These are phyloP conservation scores for Pseudocohnilembus persalinus DNA, from an alignment of 169 alveolate species.

Conservation along the genomic window DNA sequence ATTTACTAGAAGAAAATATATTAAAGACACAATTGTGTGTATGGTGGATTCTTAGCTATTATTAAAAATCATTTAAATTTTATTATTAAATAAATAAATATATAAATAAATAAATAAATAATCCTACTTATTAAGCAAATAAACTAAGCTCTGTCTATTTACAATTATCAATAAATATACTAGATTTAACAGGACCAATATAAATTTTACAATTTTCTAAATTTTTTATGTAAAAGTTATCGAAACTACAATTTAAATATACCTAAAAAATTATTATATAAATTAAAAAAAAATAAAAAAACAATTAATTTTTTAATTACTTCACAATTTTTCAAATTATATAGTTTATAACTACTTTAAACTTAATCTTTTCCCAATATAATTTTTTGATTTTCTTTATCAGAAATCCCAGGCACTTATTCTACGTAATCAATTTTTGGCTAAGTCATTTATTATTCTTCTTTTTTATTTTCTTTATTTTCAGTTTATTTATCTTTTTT, in stretches of 20 bases:
- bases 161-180: slow-evolving; percentile 13
- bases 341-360: background rate
- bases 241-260: slow-evolving; percentile 11
- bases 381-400: slow-evolving; percentile 6
- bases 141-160: background rate
- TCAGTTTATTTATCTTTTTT: background rate
- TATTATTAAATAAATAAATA: too few species aligned
- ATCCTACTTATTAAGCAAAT: slow-evolving; percentile 4
- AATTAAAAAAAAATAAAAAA: too few species aligned
- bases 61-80: too few species aligned
- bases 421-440: background rate
- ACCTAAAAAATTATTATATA: background rate
- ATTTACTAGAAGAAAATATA: slow-evolving; percentile 17
- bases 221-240: slow-evolving; percentile 16
- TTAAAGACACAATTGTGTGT: background rate
- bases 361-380: background rate
- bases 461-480: background rate
- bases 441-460: background rate
- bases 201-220: slow-evolving; percentile 15
- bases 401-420: slow-evolving; percentile 3
- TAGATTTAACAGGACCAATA: slow-evolving; percentile 28
- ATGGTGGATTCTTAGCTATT: slow-evolving; percentile 16
- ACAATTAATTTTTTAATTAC: slow-evolving; percentile 2
- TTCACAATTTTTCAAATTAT: slow-evolving; percentile 4
- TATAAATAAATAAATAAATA: background rate